These are phyloP conservation scores for Magnaporthiopsis poae DNA, from an alignment of 2,329 filamentous ascomycete species.

Conservation along the genomic window DNA sequence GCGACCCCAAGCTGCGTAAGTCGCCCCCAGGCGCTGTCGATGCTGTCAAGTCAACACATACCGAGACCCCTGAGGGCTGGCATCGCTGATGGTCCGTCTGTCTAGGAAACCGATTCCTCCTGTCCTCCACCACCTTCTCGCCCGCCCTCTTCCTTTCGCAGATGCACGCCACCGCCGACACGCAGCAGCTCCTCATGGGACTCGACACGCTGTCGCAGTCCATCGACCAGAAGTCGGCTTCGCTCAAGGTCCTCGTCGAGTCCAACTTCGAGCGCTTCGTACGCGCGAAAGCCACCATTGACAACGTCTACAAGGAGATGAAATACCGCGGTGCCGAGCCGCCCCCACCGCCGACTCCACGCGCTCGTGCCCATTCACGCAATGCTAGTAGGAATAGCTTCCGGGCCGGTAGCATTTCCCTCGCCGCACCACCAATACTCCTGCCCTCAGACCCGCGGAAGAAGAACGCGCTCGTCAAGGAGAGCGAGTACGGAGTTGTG, in stretches of 20 bases:
- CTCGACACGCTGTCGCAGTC: slow-evolving; percentile 79
- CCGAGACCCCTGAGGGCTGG: neutral
- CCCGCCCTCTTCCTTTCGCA: slow-evolving; percentile 86
- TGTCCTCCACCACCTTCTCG: slow-evolving; percentile 92
- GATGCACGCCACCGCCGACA: slow-evolving; percentile 78
- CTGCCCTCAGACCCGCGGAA: slow-evolving; percentile 48
- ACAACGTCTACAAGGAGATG: slow-evolving; percentile 98
- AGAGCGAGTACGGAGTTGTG: slow-evolving; percentile 80
- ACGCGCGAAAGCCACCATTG: slow-evolving; percentile 90
- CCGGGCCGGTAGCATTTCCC: slow-evolving; percentile 38
- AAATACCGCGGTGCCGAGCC: slow-evolving; percentile 57
- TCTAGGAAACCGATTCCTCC: slow-evolving; percentile 77
- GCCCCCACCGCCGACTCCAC: slow-evolving; percentile 23
- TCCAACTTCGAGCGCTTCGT: slow-evolving; percentile 98
- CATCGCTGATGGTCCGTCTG: neutral
- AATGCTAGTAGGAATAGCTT: slow-evolving; percentile 59
- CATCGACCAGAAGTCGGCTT: slow-evolving; percentile 96
- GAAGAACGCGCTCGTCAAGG: slow-evolving; percentile 85
- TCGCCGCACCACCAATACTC: slow-evolving; percentile 28
- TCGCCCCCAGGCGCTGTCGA: slow-evolving; percentile 14
- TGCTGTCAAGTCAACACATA: neutral
- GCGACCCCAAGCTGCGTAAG: slow-evolving; percentile 67
- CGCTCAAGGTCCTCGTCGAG: slow-evolving; percentile 89
- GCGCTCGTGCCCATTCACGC: slow-evolving; percentile 47
- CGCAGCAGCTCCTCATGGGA: slow-evolving; percentile 67